A percentile compares a stretch with the other conserved stretches of the same genome.
Evolutionary conservation across 768 basidiomycete species (phyloP).

Genomic region (Porphyrellus cyaneotinctus): DNA sequence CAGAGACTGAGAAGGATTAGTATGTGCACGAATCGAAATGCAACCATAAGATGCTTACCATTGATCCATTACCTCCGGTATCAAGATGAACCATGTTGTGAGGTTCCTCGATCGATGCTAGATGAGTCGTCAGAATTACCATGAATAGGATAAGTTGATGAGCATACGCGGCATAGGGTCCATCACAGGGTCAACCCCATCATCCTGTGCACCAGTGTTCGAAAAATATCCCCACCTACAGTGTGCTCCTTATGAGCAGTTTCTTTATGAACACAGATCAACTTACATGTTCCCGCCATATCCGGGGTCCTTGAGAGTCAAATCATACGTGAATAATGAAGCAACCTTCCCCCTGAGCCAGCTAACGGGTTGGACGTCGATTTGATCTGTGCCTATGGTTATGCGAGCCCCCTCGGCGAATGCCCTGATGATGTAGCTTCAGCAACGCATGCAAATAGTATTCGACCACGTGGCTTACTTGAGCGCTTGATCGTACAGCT

Average conservation of each 20-base stretch:
- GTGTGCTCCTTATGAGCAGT: background rate
- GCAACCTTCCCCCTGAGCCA: slow-evolving; percentile 18
- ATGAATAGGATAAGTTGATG: background rate
- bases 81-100: slow-evolving; percentile 20
- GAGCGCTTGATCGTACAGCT: slow-evolving; percentile 9
- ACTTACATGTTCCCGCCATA: slow-evolving; percentile 19
- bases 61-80: slow-evolving; percentile 13
- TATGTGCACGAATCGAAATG: background rate
- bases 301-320: slow-evolving; percentile 5
- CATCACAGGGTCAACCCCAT: slow-evolving; percentile 1
- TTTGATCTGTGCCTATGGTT: background rate
- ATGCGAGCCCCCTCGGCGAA: background rate
- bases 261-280: background rate
- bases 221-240: slow-evolving; percentile 21
- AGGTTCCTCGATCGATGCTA: slow-evolving; percentile 19
- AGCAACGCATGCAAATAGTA: too few species aligned
- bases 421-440: background rate
- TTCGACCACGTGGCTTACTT: slow-evolving; percentile 3
- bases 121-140: background rate
- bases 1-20: slow-evolving; percentile 2
- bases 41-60: slow-evolving; percentile 6
- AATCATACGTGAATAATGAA: slow-evolving; percentile 13
- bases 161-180: slow-evolving; percentile 1
- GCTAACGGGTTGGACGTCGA: background rate
- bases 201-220: background rate